Evolutionary conservation across 2,329 filamentous ascomycete species (phyloP).

Genomic region (Samsoniella hepiali): DNA sequence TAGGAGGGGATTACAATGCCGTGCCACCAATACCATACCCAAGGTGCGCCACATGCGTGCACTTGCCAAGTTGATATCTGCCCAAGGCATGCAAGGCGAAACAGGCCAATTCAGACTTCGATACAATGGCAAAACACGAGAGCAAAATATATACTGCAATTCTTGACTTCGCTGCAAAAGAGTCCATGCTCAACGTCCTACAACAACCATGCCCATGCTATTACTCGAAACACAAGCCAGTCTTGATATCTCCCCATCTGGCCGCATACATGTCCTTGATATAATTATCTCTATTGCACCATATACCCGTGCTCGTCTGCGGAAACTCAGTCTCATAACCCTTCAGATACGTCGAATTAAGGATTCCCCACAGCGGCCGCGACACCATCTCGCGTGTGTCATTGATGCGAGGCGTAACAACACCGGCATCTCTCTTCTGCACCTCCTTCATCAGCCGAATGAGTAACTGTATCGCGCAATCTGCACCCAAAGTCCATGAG

Average conservation of each 20-base stretch:
- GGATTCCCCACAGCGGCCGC: background rate
- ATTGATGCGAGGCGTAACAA: background rate
- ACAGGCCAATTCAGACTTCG: too few species aligned
- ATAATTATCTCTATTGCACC: background rate
- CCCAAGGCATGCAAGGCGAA: too few species aligned
- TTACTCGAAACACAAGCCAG: slow-evolving; percentile 40
- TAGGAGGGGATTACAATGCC: too few species aligned
- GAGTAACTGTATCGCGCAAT: slow-evolving; percentile 41
- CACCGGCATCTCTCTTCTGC: background rate
- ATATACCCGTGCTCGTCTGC: slow-evolving; percentile 9
- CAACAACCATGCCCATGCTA: too few species aligned
- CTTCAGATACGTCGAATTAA: slow-evolving; percentile 8
- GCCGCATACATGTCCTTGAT: slow-evolving; percentile 10
- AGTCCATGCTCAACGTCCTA: too few species aligned
- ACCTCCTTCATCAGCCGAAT: background rate
- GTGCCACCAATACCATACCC: too few species aligned
- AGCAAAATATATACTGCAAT: too few species aligned
- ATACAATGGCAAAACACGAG: too few species aligned
- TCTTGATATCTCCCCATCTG: background rate
- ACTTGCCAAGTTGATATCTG: too few species aligned
- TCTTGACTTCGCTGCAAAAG: too few species aligned
- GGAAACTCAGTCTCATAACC: background rate
- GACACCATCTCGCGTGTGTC: background rate
- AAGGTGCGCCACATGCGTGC: too few species aligned
- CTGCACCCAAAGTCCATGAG: slow-evolving; percentile 65